phyloP scores from a whole-genome alignment of 139 green algal genomes.

The Marvania coccoides region DNA sequence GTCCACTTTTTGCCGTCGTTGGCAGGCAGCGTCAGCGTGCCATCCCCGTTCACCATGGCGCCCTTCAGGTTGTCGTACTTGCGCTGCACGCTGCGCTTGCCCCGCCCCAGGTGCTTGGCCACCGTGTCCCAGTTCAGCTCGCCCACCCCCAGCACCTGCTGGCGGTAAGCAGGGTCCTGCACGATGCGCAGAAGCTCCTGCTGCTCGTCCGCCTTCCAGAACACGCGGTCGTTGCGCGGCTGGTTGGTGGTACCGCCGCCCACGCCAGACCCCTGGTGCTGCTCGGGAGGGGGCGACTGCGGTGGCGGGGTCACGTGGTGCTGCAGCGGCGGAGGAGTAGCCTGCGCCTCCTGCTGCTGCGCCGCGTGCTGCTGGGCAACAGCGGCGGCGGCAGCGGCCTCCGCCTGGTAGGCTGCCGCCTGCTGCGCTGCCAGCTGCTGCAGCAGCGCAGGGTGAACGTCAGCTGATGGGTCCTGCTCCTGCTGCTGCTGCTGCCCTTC shows the following conservation, averaged over 20 bases:
- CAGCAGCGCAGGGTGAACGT: background rate
- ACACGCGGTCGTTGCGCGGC: conserved; percentile 23
- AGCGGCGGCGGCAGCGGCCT: background rate
- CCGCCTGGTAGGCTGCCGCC: background rate
- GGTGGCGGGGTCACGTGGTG: no score
- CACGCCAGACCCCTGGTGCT: no score
- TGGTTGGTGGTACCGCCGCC: background rate
- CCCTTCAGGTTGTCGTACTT: conserved; percentile 40
- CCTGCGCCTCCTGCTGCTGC: no score
- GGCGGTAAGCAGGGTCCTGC: background rate
- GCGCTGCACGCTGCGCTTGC: conserved; percentile 26
- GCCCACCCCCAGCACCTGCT: conserved; percentile 8
- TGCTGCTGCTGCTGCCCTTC: background rate
- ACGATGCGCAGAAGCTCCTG: conserved; percentile 26
- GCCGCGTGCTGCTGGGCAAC: no score
- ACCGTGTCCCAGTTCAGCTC: conserved; percentile 33
- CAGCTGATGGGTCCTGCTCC: background rate
- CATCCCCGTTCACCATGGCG: conserved; percentile 1
- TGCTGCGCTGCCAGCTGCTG: background rate
- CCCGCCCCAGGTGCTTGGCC: conserved; percentile 29
- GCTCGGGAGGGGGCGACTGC: no score
- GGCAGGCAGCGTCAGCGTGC: conserved; percentile 7
- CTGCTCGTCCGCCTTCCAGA: conserved; percentile 30
- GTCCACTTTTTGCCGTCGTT: conserved; percentile 40
- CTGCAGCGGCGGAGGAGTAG: no score